Conservation (phyloP, 352 stramenopile genomes). For the Phytophthora pini region DNA sequence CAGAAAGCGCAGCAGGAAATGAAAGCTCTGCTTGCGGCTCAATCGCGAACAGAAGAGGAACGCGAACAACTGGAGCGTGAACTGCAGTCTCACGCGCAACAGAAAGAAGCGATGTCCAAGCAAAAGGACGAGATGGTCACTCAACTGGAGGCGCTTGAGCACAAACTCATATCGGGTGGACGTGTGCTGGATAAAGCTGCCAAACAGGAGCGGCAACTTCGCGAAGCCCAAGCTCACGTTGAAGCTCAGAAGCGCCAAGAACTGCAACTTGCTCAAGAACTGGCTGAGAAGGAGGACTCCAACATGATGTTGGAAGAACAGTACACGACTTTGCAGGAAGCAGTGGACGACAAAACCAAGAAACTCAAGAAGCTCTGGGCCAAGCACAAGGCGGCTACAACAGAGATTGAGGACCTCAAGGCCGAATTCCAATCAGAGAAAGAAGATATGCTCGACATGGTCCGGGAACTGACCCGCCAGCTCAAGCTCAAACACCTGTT, state of each 20-base stretch:
- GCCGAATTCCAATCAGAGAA: constrained; percentile 94
- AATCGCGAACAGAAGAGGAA: constrained; percentile 91
- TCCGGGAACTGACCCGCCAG: constrained; percentile 93
- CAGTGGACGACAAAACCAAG: constrained; percentile 94
- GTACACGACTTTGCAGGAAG: constrained; percentile 89
- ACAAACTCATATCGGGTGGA: constrained; percentile 92
- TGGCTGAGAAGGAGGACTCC: constrained; percentile 94
- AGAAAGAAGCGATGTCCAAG: constrained; percentile 81
- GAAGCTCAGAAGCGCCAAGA: constrained; percentile 85
- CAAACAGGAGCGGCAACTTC: constrained; percentile 93
- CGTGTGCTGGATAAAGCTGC: constrained; percentile 94
- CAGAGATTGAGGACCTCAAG: constrained; percentile 94
- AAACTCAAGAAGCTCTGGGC: constrained; percentile 96
- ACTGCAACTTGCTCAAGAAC: constrained; percentile 84
- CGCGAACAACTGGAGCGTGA: constrained; percentile 83
- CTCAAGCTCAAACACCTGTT: constrained; percentile 96
- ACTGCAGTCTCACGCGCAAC: constrained; percentile 85
- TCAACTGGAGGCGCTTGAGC: constrained; percentile 77
- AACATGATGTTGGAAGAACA: constrained; percentile 93
- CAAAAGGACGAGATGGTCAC: constrained; percentile 93
- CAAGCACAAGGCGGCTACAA: constrained; percentile 92
- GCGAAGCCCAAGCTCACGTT: constrained; percentile 91
- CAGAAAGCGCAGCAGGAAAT: constrained; percentile 78
- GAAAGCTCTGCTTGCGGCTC: constrained; percentile 83
- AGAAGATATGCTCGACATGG: constrained; percentile 95